phyloP scores from a whole-genome alignment of 805 yeast genomes.

The Wickerhamomyces rabaulensis region DNA sequence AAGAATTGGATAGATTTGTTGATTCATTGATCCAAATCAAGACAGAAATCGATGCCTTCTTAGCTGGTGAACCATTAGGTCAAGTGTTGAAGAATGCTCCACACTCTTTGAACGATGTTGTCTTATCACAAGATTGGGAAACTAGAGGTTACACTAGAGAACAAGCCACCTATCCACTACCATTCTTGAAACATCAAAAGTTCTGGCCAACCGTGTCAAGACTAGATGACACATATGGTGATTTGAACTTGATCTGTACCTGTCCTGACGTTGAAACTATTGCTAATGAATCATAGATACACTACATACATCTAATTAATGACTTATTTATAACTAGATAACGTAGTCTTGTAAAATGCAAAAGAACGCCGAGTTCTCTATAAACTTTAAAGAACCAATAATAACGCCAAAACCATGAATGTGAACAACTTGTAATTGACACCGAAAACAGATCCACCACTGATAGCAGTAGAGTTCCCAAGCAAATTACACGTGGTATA shows the following conservation, averaged over 20 bases:
- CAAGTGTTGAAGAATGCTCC: constrained; percentile 83
- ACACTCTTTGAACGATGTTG: constrained; percentile 77
- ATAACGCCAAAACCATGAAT: background rate
- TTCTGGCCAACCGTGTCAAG: constrained; percentile 96
- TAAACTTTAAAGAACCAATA: background rate
- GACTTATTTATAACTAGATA: background rate
- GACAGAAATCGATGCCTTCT: constrained; percentile 70
- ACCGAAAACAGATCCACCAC: background rate
- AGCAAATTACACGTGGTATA: constrained; percentile 38
- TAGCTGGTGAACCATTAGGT: constrained; percentile 62
- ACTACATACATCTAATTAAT: background rate
- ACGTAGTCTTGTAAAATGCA: background rate
- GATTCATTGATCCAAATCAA: constrained; percentile 82
- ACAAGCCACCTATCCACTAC: constrained; percentile 88
- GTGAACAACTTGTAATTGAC: background rate
- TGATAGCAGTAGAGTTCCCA: constrained; percentile 21
- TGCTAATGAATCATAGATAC: constrained; percentile 27
- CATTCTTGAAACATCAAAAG: constrained; percentile 66
- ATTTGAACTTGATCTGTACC: constrained; percentile 85
- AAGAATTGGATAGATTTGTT: constrained; percentile 85
- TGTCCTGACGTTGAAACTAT: constrained; percentile 84
- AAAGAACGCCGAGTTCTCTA: background rate
- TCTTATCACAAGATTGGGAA: constrained; percentile 69
- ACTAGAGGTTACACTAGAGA: constrained; percentile 86
- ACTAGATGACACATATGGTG: constrained; percentile 93